These are phyloP conservation scores for Salix dunnii DNA, from an alignment of 345 rosid genomes.

Conservation along the genomic window DNA sequence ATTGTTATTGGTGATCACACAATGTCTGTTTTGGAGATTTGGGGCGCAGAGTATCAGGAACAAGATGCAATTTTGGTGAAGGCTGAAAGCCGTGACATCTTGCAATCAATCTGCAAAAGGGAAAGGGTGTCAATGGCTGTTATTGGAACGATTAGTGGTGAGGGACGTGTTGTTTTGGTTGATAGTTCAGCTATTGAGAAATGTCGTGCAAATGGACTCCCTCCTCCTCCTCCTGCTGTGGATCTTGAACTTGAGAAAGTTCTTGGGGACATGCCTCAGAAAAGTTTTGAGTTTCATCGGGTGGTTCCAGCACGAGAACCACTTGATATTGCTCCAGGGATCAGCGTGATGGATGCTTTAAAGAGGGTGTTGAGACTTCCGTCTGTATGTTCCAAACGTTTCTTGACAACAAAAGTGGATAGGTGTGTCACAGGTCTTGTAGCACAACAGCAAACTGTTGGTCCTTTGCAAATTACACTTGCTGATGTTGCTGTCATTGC, in stretches of 20 bases:
- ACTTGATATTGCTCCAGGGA: conserved; percentile 82
- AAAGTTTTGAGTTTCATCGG: conserved; percentile 66
- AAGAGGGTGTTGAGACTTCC: conserved; percentile 83
- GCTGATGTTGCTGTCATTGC: conserved; percentile 97
- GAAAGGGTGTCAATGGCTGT: conserved; percentile 94
- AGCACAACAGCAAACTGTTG: conserved; percentile 97
- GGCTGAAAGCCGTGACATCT: conserved; percentile 62
- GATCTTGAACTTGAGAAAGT: conserved; percentile 92
- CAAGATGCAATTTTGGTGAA: conserved; percentile 94
- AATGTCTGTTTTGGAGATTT: conserved; percentile 91
- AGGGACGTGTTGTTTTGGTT: conserved; percentile 67
- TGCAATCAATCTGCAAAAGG: conserved; percentile 76
- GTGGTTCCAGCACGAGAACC: conserved; percentile 51
- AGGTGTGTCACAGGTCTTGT: conserved; percentile 96
- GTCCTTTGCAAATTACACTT: conserved; percentile 84
- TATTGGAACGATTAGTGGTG: conserved; percentile 75
- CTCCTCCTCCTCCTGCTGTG: conserved; percentile 81
- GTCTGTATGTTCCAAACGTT: conserved; percentile 79
- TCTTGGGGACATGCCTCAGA: conserved; percentile 94
- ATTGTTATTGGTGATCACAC: conserved; percentile 89
- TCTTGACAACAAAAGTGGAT: conserved; percentile 88
- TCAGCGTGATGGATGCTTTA: conserved; percentile 73
- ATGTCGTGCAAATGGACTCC: conserved; percentile 50
- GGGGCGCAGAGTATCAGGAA: conserved; percentile 99
- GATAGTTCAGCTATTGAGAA: conserved; percentile 60